Base-by-base conservation (phyloP, 2,329 filamentous ascomycete genomes). In the Anthostomella pinea region DNA sequence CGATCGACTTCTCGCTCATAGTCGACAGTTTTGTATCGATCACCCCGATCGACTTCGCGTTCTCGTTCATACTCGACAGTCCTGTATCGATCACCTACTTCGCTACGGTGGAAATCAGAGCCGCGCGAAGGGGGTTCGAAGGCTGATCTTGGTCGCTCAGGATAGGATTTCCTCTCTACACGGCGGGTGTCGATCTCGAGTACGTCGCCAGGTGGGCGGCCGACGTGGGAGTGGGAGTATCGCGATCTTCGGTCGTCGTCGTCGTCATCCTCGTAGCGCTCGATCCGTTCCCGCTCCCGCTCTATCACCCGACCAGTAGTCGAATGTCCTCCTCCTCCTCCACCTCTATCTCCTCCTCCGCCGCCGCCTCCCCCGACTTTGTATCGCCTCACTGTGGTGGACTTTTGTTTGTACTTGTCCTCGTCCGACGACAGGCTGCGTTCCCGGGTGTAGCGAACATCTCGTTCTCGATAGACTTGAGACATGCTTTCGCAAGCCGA, bases 61-160 rank as follows among this genome's bases (percentile, higher is more conserved):
- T 60, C 58, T 18, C 53, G 52, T 33, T 62, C 56, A 16, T 57
- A 57, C 24, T 57, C 54, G 22, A 55, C 42, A 15, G 48, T 50
- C 29, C 40, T 46, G 17, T 48, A 43, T 36, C 49, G 49, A 30
- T 57, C 51, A 29, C 49, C 41, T n/a, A n/a, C n/a, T 38, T 64
- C 66, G 30, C 59, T 56, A 21, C 60, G 59, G 28, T 67, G 63
- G 35, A 57, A 61, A 11, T 62, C 54, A 13, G 49, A 49, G 17
- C 24, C 20, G 20, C 46, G 39, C 19, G 40, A 22, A 2, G 55
- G 58, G 2, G 62, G 54, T 16, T 75, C 73, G 39, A 69, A 63
- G 29, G 67, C 65, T n/a, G 75, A 77, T 38, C 70, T 69, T 16
- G 73, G 70, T 8, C 72, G 66, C 36, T 75, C 72, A 22, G 69